Conservation (phyloP, 139 green algal species). For the Picochlorum sp. region DNA sequence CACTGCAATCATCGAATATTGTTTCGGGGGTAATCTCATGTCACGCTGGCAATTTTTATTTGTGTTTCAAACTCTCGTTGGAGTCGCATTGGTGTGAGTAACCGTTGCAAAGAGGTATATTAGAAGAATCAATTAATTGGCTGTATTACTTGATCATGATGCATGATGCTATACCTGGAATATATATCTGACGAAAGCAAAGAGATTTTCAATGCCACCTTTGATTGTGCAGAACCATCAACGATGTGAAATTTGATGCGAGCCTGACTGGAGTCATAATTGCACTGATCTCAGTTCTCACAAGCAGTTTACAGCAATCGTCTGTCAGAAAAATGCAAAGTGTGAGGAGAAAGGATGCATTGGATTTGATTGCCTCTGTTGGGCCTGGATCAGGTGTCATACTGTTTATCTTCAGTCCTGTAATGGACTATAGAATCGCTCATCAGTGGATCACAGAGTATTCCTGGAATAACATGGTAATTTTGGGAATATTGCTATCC, state of each 20-base stretch:
- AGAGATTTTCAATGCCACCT: background rate
- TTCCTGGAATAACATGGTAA: conserved; percentile 20
- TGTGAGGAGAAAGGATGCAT: background rate
- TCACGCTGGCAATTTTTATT: background rate
- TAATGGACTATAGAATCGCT: conserved; percentile 53
- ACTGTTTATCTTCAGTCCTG: conserved; percentile 55
- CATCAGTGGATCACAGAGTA: conserved; percentile 47
- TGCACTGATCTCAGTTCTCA: conserved; percentile 66
- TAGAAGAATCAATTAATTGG: too few relatives aligned
- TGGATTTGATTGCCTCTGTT: conserved; percentile 27
- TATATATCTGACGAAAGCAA: background rate
- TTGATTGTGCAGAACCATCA: conserved; percentile 29
- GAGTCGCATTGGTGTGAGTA: background rate
- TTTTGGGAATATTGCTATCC: conserved; percentile 35
- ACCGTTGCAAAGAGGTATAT: too few relatives aligned
- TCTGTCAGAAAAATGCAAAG: conserved; percentile 50
- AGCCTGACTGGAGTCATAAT: conserved; percentile 52
- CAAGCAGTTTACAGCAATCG: conserved; percentile 86
- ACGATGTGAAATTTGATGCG: conserved; percentile 45
- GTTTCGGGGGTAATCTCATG: background rate
- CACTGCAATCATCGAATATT: background rate
- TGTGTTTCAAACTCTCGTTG: background rate
- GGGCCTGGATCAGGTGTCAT: conserved; percentile 17
- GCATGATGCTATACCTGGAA: background rate
- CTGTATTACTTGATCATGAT: background rate